phyloP scores from a whole-genome alignment of 352 stramenopile genomes.

The Plasmopara muralis region DNA sequence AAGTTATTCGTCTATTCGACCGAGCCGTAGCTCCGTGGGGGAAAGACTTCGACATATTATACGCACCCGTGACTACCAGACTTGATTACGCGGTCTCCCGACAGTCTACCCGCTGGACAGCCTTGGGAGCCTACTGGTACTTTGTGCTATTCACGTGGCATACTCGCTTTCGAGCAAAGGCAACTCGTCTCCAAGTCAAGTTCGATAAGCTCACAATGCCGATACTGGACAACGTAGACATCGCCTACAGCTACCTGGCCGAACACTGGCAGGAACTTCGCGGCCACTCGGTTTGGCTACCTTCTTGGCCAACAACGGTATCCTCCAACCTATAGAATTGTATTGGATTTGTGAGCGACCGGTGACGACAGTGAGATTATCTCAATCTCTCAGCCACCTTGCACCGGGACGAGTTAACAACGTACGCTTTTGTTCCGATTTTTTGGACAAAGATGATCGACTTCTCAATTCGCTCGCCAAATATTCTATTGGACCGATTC shows the following conservation, averaged over 20 bases:
- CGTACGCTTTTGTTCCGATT: not conserved
- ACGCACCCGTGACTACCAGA: not conserved
- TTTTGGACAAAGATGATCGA: slow-evolving; percentile 27
- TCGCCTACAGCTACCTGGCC: not conserved
- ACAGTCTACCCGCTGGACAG: not conserved
- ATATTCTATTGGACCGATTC: not conserved
- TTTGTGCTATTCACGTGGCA: not conserved
- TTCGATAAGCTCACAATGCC: not conserved
- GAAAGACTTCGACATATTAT: not conserved
- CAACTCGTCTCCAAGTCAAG: not conserved
- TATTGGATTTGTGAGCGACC: not conserved
- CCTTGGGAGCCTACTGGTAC: not conserved
- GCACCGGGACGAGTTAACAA: not conserved
- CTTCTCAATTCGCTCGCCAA: slow-evolving; percentile 3
- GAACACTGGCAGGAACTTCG: not conserved
- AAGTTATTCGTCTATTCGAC: not conserved
- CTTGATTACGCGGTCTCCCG: not conserved
- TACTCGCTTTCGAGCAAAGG: not conserved
- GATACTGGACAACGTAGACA: not conserved
- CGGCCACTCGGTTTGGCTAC: not conserved
- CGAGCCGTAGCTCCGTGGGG: not conserved
- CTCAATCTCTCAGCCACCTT: not conserved
- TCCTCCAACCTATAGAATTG: not conserved
- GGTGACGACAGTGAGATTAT: not conserved
- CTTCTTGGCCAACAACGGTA: not conserved